Base-by-base conservation (phyloP, 768 basidiomycete genomes). In the Xerocomellus intermedius region DNA sequence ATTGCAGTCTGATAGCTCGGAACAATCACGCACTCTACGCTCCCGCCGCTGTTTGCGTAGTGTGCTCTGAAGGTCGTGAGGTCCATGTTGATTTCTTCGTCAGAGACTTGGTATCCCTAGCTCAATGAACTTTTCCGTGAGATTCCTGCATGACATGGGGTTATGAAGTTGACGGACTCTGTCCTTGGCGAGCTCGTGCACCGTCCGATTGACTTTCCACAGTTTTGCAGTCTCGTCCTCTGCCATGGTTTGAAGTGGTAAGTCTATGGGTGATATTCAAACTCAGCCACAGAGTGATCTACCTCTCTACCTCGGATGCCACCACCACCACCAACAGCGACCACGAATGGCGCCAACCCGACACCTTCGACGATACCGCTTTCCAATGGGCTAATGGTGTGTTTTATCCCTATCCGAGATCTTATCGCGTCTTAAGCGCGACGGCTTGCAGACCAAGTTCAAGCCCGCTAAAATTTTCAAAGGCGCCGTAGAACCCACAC, bases 151-250 rank as follows among this genome's bases (percentile, higher is more conserved):
- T 26, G 46, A 58, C n/a, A 53, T 10, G 49, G 28, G 32, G 19
- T 14, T 37, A 60, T 53, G 32, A 59, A 52, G 52, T 50, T 55
- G 54, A 64, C 59, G 37, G 68, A 98, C 97, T 78, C 97, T 84
- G 72, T 99, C 96, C 70, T 86, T 84, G 59, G 95, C 92, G 49
- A 99, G 85, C 74, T 99, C 96, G 69, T 98, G 95, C 41, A 98
- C 89, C 46, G 97, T 98, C 64, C 92, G 77, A 73, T 94, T 94
- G 59, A 98, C 94, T 67, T 95, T 89, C 93, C 94, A 98, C 67
- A 98, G 80, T 67, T 86, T 86, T 55, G 94, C 89, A 57, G 86
- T 82, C 71, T 92, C 90, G 74, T 91, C 89, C 63, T 90, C 87
- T 60, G 79, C 75, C 86, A 90, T 88, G 64, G 73, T 66, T 67